Evolutionary conservation across 192 early-diverging fungal species (phyloP).

Genomic region (Dimargaris xerosporica): DNA sequence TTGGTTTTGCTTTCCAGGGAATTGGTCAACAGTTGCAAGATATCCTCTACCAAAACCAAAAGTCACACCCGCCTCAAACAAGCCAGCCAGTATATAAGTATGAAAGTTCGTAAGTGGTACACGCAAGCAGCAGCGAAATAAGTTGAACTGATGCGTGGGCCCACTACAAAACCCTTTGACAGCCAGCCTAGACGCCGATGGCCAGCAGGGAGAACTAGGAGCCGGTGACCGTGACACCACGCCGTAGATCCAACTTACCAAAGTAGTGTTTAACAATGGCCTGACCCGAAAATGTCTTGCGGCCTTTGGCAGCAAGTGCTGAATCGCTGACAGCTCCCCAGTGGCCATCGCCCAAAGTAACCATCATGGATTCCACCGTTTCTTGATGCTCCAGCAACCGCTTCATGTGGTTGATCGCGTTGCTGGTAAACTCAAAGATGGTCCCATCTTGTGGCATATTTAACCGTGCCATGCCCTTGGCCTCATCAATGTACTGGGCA

Average conservation of each 20-base stretch:
- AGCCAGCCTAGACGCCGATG: too few relatives aligned
- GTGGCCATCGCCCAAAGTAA: constrained; percentile 35
- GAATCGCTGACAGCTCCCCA: constrained; percentile 18
- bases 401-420: constrained; percentile 48
- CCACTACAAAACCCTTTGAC: too few relatives aligned
- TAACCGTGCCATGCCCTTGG: constrained; percentile 26
- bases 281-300: constrained; percentile 13
- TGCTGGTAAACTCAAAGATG: constrained; percentile 67
- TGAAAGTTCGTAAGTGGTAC: too few relatives aligned
- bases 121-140: too few relatives aligned
- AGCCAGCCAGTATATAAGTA: too few relatives aligned
- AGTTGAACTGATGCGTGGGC: too few relatives aligned
- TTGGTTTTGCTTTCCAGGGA: constrained; percentile 52
- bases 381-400: constrained; percentile 36
- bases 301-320: constrained; percentile 2
- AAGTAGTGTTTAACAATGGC: constrained; percentile 13
- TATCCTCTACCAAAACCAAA: too few relatives aligned
- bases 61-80: too few relatives aligned
- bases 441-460: constrained; percentile 58
- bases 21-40: constrained; percentile 35
- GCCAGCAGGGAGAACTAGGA: too few relatives aligned
- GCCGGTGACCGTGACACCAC: too few relatives aligned
- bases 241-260: constrained; percentile 20
- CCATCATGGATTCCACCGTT: constrained; percentile 36
- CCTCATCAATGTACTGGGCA: constrained; percentile 51